Percentiles rank a stretch among this genome's conserved stretches.
Conservation (phyloP, 202 grass and related monocot species). For the Panicum virgatum region DNA sequence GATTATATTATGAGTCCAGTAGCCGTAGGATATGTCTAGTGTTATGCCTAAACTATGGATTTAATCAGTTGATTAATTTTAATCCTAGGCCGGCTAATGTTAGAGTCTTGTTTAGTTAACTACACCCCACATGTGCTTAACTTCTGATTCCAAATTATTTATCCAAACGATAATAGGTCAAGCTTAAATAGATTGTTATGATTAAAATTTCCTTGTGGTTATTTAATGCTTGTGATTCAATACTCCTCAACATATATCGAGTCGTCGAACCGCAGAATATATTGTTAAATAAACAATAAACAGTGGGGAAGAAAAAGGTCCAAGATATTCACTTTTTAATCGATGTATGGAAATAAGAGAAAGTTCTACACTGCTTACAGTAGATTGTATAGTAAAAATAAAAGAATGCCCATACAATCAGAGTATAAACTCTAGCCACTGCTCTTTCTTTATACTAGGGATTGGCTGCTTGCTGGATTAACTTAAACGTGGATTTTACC, state of each 20-base stretch:
- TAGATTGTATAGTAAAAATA: not conserved
- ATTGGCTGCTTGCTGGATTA: not conserved
- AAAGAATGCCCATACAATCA: not conserved
- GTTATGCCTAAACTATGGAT: not conserved
- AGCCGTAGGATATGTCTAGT: not conserved
- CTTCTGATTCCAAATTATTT: not conserved
- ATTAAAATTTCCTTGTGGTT: not conserved
- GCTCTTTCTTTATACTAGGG: not conserved
- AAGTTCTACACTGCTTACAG: not conserved
- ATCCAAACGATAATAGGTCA: not conserved
- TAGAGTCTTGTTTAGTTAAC: not conserved
- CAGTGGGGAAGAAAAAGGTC: not conserved
- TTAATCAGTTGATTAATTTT: not conserved
- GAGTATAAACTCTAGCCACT: not conserved
- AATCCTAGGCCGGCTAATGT: not conserved
- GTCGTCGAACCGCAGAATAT: not conserved
- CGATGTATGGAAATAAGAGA: not conserved
- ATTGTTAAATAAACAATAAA: not conserved
- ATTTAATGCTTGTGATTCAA: not conserved
- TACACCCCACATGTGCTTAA: not conserved
- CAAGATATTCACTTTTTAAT: not conserved
- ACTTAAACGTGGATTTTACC: no score
- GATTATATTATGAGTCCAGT: not conserved
- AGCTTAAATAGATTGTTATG: not conserved
- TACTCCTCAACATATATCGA: not conserved